Evolutionary conservation across 768 basidiomycete genomes (phyloP).

Genomic region (Kwoniella botswanensis): DNA sequence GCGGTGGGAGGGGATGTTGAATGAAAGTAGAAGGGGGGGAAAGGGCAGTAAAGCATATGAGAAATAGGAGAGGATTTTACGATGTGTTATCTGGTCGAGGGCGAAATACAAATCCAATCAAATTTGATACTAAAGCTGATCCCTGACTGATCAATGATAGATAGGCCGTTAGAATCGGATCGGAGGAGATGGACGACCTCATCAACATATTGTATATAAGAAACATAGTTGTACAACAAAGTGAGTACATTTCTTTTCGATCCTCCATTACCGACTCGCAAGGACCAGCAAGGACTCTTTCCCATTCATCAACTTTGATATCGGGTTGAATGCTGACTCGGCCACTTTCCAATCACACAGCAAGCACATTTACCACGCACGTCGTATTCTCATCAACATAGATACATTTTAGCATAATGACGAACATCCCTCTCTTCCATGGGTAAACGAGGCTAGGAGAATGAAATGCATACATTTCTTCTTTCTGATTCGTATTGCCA

Average conservation of each 20-base stretch:
- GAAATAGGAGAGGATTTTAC: too few species aligned
- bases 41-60: too few species aligned
- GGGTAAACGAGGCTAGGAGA: not conserved
- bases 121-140: too few species aligned
- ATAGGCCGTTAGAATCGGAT: not conserved
- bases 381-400: not conserved
- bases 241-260: not conserved
- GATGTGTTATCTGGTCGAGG: too few species aligned
- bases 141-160: too few species aligned
- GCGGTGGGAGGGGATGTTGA: too few species aligned
- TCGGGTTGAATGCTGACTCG: not conserved
- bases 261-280: not conserved
- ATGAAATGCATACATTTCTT: not conserved
- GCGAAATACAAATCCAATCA: too few species aligned
- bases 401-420: not conserved
- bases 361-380: not conserved
- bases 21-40: too few species aligned
- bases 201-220: constrained; percentile 4
- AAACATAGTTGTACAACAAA: not conserved
- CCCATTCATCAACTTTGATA: not conserved
- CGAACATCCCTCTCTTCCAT: not conserved
- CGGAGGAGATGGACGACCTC: not conserved
- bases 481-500: too few species aligned
- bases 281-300: not conserved
- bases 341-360: not conserved